These are phyloP conservation scores for Leccinum uliginosum DNA, from an alignment of 768 basidiomycete species.

Conservation along the genomic window DNA sequence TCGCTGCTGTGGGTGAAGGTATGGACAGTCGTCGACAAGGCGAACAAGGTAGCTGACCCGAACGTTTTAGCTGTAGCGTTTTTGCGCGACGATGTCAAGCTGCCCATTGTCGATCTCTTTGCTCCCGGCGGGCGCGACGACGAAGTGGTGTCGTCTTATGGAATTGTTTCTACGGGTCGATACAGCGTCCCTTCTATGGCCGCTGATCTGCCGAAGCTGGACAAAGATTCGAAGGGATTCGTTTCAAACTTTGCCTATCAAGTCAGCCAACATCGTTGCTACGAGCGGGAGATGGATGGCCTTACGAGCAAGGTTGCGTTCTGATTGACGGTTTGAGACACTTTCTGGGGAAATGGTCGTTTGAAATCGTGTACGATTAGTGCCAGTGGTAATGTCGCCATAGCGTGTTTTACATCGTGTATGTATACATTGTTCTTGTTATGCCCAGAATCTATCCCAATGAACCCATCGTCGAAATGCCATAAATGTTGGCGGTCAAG, in stretches of 20 bases:
- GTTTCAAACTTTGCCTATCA: slow-evolving; percentile 55
- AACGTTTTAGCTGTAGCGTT: slow-evolving; percentile 41
- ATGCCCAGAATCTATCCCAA: not conserved
- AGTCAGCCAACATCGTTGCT: slow-evolving; percentile 65
- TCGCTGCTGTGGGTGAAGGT: slow-evolving; percentile 72
- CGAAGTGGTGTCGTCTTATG: slow-evolving; percentile 50
- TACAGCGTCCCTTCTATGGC: slow-evolving; percentile 37
- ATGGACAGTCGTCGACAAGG: not conserved
- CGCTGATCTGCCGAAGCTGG: slow-evolving; percentile 42
- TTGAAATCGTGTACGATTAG: slow-evolving; percentile 13
- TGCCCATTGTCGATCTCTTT: slow-evolving; percentile 45
- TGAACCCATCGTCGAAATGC: slow-evolving; percentile 42
- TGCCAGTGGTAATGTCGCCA: not conserved
- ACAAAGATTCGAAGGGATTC: slow-evolving; percentile 47
- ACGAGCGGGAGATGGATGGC: slow-evolving; percentile 56
- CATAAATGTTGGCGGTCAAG: slow-evolving; percentile 49
- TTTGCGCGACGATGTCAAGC: slow-evolving; percentile 41
- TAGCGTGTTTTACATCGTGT: not conserved
- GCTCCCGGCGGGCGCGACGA: slow-evolving; percentile 28
- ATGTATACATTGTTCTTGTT: not conserved
- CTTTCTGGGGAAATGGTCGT: not conserved
- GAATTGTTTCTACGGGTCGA: slow-evolving; percentile 58
- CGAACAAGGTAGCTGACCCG: not conserved
- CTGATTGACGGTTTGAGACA: slow-evolving; percentile 16
- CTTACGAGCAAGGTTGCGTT: slow-evolving; percentile 49